Conservation (phyloP, 2,329 filamentous ascomycete genomes). For the Aspergillus transmontanensis region DNA sequence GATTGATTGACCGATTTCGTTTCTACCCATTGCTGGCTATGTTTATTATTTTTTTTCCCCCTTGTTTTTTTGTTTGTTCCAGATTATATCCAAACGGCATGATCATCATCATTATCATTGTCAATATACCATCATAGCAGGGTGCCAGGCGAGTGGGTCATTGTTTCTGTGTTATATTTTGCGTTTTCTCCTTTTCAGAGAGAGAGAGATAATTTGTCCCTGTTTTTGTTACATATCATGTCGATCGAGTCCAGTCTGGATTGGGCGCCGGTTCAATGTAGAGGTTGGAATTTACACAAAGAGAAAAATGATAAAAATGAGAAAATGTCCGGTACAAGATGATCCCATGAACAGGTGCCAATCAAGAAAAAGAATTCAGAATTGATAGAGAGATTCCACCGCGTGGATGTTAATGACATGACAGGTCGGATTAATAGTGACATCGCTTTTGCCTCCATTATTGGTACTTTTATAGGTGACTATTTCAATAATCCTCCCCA, state of each 20-base stretch:
- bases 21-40: conserved; percentile 12
- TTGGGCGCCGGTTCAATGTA: conserved; percentile 20
- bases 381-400: background rate
- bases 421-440: background rate
- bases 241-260: conserved; percentile 19
- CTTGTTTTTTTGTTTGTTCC: conserved; percentile 13
- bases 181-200: conserved; percentile 12
- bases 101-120: conserved; percentile 25
- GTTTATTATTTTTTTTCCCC: background rate
- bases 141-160: conserved; percentile 30
- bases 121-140: conserved; percentile 34
- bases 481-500: background rate
- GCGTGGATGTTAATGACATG: background rate
- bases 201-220: conserved; percentile 10
- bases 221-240: conserved; percentile 21
- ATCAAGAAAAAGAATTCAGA: background rate
- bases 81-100: conserved; percentile 24
- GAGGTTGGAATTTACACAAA: conserved; percentile 25
- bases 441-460: background rate
- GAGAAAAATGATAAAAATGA: conserved; percentile 13
- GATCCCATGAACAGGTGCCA: background rate
- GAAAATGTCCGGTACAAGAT: background rate
- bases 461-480: background rate
- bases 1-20: conserved; percentile 4
- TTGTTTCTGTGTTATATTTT: conserved; percentile 17